phyloP scores from a whole-genome alignment of 2,329 filamentous ascomycete genomes.

The Botrytis byssoidea region DNA sequence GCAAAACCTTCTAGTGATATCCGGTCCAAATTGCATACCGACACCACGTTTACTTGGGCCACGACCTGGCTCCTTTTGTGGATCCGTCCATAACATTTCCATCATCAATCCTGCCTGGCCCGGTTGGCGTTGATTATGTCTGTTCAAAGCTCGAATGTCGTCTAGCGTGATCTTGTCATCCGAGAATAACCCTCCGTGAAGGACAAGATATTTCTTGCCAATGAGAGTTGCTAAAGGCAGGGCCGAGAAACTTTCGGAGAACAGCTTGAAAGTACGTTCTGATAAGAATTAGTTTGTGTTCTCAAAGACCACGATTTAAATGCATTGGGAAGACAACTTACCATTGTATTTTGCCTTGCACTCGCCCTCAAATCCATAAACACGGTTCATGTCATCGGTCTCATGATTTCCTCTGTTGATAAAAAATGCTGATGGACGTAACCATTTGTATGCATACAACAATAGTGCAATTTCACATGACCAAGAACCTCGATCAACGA shows the following conservation, averaged over 20 bases:
- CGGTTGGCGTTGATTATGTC: constrained; percentile 87
- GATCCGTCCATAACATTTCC: constrained; percentile 99
- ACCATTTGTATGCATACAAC: constrained; percentile 95
- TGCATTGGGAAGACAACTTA: constrained; percentile 50
- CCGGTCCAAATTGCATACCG: constrained; percentile 93
- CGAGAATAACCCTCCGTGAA: constrained; percentile 94
- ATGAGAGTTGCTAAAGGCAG: constrained; percentile 89
- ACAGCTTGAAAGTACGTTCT: constrained; percentile 82
- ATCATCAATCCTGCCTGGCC: constrained; percentile 97
- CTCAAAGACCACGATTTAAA: neutral
- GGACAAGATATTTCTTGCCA: constrained; percentile 83
- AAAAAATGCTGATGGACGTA: constrained; percentile 85
- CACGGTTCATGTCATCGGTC: constrained; percentile 98
- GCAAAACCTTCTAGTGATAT: constrained; percentile 94
- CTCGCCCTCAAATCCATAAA: constrained; percentile 97
- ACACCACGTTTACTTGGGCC: constrained; percentile 96
- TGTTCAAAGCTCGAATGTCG: constrained; percentile 88
- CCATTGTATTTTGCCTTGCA: constrained; percentile 97
- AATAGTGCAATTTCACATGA: constrained; percentile 94
- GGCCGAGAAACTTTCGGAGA: constrained; percentile 96
- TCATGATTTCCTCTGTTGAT: constrained; percentile 98
- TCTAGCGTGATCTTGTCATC: constrained; percentile 90
- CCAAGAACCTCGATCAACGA: constrained; percentile 97
- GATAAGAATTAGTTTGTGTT: neutral
- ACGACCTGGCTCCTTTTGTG: constrained; percentile 79